Conservation (phyloP, 1,139 yeast species). For the Kurtzmaniella natalensis region DNA sequence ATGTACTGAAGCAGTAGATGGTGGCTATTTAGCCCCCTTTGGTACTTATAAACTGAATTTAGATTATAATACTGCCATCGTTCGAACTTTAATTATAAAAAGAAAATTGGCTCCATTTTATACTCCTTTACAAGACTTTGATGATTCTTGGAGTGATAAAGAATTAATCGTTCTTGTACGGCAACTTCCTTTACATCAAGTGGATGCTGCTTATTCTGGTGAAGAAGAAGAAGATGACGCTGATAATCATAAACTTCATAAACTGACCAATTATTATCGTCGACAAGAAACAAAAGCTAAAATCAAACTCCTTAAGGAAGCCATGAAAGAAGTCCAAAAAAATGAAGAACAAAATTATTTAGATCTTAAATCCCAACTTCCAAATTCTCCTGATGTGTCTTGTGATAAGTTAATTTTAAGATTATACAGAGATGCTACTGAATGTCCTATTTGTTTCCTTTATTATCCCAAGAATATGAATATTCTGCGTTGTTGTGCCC, state of each 20-base stretch:
- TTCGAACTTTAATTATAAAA: conserved; percentile 53
- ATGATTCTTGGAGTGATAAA: conserved; percentile 68
- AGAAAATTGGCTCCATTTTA: conserved; percentile 85
- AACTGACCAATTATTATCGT: conserved; percentile 44
- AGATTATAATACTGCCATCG: conserved; percentile 71
- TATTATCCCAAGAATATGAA: conserved; percentile 79
- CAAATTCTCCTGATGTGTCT: conserved; percentile 18
- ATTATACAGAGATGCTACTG: conserved; percentile 63
- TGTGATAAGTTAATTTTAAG: conserved; percentile 28
- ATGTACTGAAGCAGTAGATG: conserved; percentile 63
- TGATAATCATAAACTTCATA: conserved; percentile 54
- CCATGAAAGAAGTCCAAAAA: conserved; percentile 49
- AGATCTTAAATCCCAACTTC: conserved; percentile 33
- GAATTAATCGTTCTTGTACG: conserved; percentile 58
- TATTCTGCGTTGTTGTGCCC: conserved; percentile 84
- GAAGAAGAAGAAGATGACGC: conserved; percentile 53
- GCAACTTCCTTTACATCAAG: conserved; percentile 55
- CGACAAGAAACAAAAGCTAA: conserved; percentile 53
- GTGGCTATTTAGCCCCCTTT: conserved; percentile 80
- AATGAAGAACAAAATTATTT: conserved; percentile 46
- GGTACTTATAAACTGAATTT: conserved; percentile 77
- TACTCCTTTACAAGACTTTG: conserved; percentile 82
- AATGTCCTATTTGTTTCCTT: conserved; percentile 93
- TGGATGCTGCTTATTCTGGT: conserved; percentile 51
- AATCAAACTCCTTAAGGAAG: conserved; percentile 45